These are phyloP conservation scores for Fusarium sp. DNA, from an alignment of 2,329 filamentous ascomycete species.

Conservation along the genomic window DNA sequence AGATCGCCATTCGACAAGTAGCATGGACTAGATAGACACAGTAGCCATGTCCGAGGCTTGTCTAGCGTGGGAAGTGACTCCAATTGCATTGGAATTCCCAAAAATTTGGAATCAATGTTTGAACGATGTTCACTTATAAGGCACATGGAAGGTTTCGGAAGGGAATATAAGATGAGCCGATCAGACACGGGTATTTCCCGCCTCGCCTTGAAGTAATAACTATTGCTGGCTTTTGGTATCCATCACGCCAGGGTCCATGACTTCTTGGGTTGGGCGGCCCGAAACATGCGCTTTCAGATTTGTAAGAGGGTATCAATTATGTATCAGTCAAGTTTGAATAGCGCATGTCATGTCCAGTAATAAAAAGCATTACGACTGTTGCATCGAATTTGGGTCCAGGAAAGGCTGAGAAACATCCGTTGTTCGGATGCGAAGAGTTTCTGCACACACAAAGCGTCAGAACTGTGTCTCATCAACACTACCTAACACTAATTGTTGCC, in stretches of 20 bases:
- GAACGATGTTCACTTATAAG: background rate
- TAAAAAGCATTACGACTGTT: slow-evolving; percentile 13
- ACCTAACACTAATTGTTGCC: background rate
- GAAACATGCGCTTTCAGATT: background rate
- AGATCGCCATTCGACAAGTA: slow-evolving; percentile 2
- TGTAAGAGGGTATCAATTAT: background rate
- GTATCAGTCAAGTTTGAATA: background rate
- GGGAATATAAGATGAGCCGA: background rate
- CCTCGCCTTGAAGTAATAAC: background rate
- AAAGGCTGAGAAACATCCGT: slow-evolving; percentile 48
- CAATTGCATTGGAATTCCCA: background rate
- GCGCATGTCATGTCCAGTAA: background rate
- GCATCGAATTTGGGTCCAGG: slow-evolving; percentile 44
- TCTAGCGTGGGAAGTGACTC: slow-evolving; percentile 9
- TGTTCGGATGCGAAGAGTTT: slow-evolving; percentile 42
- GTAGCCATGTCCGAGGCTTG: slow-evolving; percentile 7
- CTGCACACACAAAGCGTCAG: slow-evolving; percentile 26
- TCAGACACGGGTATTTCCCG: background rate
- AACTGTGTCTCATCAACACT: background rate
- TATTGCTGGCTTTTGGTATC: background rate
- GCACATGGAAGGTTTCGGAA: background rate
- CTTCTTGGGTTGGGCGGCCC: background rate
- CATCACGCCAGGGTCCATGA: background rate
- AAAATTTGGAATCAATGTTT: background rate
- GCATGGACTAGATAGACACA: background rate